phyloP scores from a whole-genome alignment of 805 yeast species.

The Kodamaea kaohsiungensis region DNA sequence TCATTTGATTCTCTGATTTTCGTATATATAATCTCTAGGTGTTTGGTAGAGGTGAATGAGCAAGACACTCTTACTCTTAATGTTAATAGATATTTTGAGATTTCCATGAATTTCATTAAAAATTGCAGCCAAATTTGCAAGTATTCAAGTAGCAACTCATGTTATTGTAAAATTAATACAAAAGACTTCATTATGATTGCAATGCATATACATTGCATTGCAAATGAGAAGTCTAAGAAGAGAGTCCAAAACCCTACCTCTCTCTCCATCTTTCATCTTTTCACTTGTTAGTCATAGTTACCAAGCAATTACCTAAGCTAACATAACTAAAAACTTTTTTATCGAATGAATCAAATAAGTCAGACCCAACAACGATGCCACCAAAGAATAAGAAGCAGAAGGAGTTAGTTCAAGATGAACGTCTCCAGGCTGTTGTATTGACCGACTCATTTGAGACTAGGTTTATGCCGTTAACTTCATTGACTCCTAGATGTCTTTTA shows the following conservation, averaged over 20 bases:
- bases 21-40: no score
- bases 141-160: no score
- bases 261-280: neutral
- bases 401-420: constrained; percentile 64
- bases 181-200: no score
- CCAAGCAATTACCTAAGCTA: neutral
- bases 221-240: no score
- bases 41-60: no score
- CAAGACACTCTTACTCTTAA: no score
- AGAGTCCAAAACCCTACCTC: no score
- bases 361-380: constrained; percentile 30
- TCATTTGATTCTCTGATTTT: no score
- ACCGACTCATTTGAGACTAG: constrained; percentile 92
- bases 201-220: no score
- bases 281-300: neutral
- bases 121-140: neutral
- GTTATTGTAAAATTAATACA: no score
- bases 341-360: neutral
- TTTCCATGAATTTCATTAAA: neutral
- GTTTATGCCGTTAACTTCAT: constrained; percentile 88
- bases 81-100: no score
- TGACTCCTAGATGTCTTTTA: constrained; percentile 84
- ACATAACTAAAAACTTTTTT: neutral
- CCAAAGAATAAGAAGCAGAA: constrained; percentile 53
- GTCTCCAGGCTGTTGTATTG: constrained; percentile 90